A percentile compares a stretch with the other conserved stretches of the same genome.
Conservation (phyloP, 148 eudicot species). For the Oxyria digyna region DNA sequence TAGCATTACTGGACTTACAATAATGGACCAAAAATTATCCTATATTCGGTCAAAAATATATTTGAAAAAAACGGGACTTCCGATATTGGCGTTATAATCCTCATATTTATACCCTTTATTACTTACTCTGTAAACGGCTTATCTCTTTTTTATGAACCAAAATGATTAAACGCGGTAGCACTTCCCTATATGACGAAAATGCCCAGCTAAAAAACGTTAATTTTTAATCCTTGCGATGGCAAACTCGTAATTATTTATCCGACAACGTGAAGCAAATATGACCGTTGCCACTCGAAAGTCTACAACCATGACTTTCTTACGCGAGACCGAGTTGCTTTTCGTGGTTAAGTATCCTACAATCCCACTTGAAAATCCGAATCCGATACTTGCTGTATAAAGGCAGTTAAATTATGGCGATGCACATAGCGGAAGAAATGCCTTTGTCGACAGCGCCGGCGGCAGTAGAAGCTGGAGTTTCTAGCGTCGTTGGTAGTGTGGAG, state of each 20-base stretch:
- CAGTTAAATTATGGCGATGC: not conserved
- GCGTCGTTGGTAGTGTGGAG: constrained; percentile 10
- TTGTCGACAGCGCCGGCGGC: not conserved
- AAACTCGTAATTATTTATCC: not conserved
- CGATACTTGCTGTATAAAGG: constrained; percentile 1
- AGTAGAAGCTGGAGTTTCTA: not conserved
- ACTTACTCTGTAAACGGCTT: not conserved
- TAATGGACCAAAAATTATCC: not conserved
- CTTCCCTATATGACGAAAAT: not conserved
- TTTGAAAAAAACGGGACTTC: no score
- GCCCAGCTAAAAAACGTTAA: not conserved
- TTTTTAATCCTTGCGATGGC: not conserved
- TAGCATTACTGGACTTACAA: not conserved
- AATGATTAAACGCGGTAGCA: constrained; percentile 1
- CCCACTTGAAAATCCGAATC: constrained; percentile 2
- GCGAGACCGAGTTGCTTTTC: not conserved
- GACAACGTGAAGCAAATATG: constrained; percentile 7
- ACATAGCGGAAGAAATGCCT: constrained; percentile 9
- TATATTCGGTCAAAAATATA: no score
- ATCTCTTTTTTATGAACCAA: not conserved
- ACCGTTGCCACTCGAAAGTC: constrained; percentile 8
- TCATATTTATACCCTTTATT: not conserved
- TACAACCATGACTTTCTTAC: not conserved
- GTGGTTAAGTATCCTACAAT: not conserved
- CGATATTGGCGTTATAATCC: not conserved